A percentile compares a stretch with the other conserved stretches of the same genome.
phyloP scores from a whole-genome alignment of 441 rosid genomes.

The Omphalea diandra region DNA sequence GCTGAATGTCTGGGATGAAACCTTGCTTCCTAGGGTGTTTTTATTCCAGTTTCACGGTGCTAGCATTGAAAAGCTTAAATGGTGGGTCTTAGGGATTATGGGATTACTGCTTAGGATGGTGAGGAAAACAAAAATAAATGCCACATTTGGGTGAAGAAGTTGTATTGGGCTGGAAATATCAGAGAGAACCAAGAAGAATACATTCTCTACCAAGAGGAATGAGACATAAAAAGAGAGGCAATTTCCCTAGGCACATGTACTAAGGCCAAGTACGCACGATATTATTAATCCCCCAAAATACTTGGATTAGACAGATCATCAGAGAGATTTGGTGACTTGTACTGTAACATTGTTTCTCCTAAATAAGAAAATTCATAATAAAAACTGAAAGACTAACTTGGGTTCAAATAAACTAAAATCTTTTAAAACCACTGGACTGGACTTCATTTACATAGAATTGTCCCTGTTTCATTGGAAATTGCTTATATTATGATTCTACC shows the following conservation, averaged over 20 bases:
- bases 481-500: background rate
- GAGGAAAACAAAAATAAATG: background rate
- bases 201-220: background rate
- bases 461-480: background rate
- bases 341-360: background rate
- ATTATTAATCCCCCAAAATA: background rate
- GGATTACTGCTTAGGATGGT: background rate
- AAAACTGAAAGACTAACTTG: background rate
- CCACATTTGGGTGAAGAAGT: background rate
- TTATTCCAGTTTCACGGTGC: background rate
- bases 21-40: too few relatives aligned
- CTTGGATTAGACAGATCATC: background rate
- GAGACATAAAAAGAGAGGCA: background rate
- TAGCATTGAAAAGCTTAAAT: background rate
- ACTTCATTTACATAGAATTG: background rate
- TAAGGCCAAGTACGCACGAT: background rate
- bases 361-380: background rate
- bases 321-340: background rate
- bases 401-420: background rate
- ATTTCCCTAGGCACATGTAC: too few relatives aligned
- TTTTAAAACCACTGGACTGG: too few relatives aligned
- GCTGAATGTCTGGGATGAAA: background rate
- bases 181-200: background rate
- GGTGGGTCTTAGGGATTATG: background rate
- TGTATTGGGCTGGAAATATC: too few relatives aligned